Base-by-base conservation (phyloP, 805 yeast species). In the Nematodospora valgi region DNA sequence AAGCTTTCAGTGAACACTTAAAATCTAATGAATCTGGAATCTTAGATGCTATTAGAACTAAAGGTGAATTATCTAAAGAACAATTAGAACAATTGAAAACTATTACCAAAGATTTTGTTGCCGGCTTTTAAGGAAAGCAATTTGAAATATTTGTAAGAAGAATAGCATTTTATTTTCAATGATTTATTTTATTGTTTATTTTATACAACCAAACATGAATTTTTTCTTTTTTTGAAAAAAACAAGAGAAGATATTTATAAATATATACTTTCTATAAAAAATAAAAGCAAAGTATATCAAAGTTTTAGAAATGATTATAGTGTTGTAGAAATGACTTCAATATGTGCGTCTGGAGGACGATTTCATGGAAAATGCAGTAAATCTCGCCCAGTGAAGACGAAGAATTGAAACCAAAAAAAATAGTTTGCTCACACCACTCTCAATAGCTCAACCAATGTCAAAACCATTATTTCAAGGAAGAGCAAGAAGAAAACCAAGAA, bases 21-120 rank as follows among this genome's bases (percentile, higher is more conserved):
- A 84, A 86, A 76, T 70, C 97, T 53, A 87, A 86, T 76, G 91
- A 88, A 72, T 56, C 82, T 54, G 91, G 78, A 47, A 73, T 94
- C 70, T 72, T 91, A 57, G 79, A 78, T 35, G 24, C 93, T 54
- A 86, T 93, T 69, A 82, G 78, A 73, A 78, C 74, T 58, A 76
- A 80, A 72, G 98, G 98, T 77, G 85, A 82, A 74, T 80, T 93
- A 59, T 73, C 95, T 55, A 77, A 85, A 64, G 97, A 88, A 62
- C 71, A 76, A 62, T 78, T 94, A 69, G 93, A 74, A 45, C 76
- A 82, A 71, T 83, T 93, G 74, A 89, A 82, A 80, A 51, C 83
- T 63, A 94, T 88, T 58, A 85, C 98, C 58, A 91, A 86, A 76
- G 74, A 89, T 59, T 93, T 93, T 71, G 80, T 83, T 65, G 83